Conservation (phyloP, 202 grass and related monocot genomes). For the Panicum hallii region DNA sequence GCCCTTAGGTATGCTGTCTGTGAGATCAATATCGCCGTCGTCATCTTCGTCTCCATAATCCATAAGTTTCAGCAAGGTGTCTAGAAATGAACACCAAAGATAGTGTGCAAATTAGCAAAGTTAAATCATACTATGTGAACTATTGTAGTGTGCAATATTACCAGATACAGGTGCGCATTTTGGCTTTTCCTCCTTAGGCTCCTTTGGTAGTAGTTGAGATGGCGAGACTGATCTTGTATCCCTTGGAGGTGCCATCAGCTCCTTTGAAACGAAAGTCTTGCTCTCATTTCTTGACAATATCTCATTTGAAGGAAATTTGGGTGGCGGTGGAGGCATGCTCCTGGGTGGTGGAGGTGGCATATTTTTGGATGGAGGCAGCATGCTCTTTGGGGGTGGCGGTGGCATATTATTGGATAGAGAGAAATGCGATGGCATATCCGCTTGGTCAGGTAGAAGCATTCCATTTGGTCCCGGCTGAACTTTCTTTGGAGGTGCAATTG, state of each 20-base stretch:
- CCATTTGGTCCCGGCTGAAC: constrained; percentile 53
- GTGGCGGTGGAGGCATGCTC: constrained; percentile 63
- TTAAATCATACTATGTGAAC: constrained; percentile 4
- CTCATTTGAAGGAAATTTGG: constrained; percentile 62
- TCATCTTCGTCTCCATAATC: constrained; percentile 87
- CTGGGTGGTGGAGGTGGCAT: constrained; percentile 49
- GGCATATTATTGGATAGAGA: constrained; percentile 38
- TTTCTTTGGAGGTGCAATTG: constrained; percentile 52
- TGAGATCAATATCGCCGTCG: constrained; percentile 47
- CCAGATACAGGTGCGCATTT: constrained; percentile 52
- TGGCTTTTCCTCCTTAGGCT: constrained; percentile 42
- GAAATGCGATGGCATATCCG: constrained; percentile 23
- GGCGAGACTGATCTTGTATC: constrained; percentile 32
- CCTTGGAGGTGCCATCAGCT: constrained; percentile 27
- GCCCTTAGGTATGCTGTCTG: constrained; percentile 20
- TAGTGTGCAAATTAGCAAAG: constrained; percentile 16
- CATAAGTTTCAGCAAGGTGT: constrained; percentile 86
- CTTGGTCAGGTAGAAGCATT: constrained; percentile 36
- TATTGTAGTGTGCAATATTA: constrained; percentile 43
- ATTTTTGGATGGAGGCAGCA: constrained; percentile 25
- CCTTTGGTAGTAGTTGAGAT: constrained; percentile 37
- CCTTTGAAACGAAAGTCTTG: constrained; percentile 35
- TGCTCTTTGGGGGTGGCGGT: constrained; percentile 28
- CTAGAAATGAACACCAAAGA: constrained; percentile 42
- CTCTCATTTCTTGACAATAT: constrained; percentile 41